Base-by-base conservation (phyloP, 1,284 basidiomycete genomes). In the Leucoagaricus sp. region DNA sequence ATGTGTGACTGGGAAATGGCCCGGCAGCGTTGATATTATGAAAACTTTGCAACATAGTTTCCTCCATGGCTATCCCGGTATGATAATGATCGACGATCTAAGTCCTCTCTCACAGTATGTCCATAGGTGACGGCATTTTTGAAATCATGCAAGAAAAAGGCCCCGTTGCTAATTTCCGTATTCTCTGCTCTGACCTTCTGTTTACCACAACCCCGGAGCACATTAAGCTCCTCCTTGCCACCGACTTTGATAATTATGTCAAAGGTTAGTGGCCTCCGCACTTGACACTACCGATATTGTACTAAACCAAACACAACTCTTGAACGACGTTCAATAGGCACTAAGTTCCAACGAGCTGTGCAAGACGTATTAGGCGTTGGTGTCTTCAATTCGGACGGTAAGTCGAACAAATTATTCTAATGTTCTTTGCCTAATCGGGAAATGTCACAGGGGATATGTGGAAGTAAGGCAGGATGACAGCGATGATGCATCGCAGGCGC, bases 301-400 rank as follows among this genome's bases (percentile, higher is more conserved):
- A n/a, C n/a, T n/a, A n/a, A n/a, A n/a, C n/a, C n/a, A n/a, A n/a
- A n/a, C n/a, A n/a, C n/a, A n/a, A n/a, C n/a, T n/a, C n/a, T n/a
- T n/a, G n/a, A n/a, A n/a, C n/a, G n/a, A n/a, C n/a, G n/a, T n/a
- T n/a, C n/a, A 29, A 19, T 26, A 40, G 17, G n/a, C 25, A 8
- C 10, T 50, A 77, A 79, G 60, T 84, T 83, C 63, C 83, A 85
- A 62, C 77, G 83, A 7, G 72, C 76, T 4, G 83, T 85, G 67
- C 9, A 57, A 71, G 15, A 72, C 75, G 1, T 82, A 82, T 55
- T 83, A 19, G 81, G 81, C 31, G 75, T 74, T 3, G 77, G 77
- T 0, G 71, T 75, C 2, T 76, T 76, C 62, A 74, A 72, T 55
- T 67, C 71, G 2, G 74, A 76, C 56, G 74, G 74, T 70, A 50